phyloP scores from a whole-genome alignment of 495 filamentous ascomycete species.

The Ramalina peruviana region DNA sequence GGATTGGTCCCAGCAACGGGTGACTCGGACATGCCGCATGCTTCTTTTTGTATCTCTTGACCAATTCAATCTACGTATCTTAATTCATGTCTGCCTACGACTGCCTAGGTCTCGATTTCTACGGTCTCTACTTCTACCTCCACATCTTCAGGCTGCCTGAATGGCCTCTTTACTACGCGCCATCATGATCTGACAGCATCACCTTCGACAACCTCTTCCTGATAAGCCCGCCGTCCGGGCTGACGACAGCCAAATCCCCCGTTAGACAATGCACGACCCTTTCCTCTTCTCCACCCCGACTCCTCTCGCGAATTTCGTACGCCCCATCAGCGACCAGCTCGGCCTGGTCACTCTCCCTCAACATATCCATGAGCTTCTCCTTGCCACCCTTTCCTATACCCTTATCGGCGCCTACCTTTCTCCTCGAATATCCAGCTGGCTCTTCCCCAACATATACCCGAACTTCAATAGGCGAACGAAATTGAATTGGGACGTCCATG shows the following conservation, averaged over 20 bases:
- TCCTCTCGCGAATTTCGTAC: slow-evolving; percentile 27
- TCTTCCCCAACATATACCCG: slow-evolving; percentile 63
- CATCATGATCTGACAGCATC: no score
- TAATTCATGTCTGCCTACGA: no score
- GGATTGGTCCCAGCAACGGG: no score
- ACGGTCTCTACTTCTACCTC: no score
- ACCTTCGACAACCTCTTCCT: no score
- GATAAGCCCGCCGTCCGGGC: no score
- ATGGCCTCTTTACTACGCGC: no score
- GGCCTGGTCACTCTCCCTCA: slow-evolving; percentile 57
- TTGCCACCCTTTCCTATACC: slow-evolving; percentile 63
- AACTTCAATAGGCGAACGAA: slow-evolving; percentile 50
- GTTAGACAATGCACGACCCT: slow-evolving; percentile 33
- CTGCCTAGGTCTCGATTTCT: no score
- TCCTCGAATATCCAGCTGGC: slow-evolving; percentile 49
- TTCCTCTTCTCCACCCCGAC: slow-evolving; percentile 29
- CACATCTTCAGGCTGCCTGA: no score
- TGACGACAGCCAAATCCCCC: neutral
- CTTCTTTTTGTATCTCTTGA: no score
- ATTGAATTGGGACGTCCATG: slow-evolving; percentile 93
- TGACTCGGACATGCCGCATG: no score
- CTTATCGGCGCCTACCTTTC: slow-evolving; percentile 60
- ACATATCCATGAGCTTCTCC: slow-evolving; percentile 79
- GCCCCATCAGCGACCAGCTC: slow-evolving; percentile 35
- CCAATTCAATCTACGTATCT: no score